A percentile compares a stretch with the other conserved stretches of the same genome.
phyloP scores from a whole-genome alignment of 805 yeast species.

The Starmera dryadoides region DNA sequence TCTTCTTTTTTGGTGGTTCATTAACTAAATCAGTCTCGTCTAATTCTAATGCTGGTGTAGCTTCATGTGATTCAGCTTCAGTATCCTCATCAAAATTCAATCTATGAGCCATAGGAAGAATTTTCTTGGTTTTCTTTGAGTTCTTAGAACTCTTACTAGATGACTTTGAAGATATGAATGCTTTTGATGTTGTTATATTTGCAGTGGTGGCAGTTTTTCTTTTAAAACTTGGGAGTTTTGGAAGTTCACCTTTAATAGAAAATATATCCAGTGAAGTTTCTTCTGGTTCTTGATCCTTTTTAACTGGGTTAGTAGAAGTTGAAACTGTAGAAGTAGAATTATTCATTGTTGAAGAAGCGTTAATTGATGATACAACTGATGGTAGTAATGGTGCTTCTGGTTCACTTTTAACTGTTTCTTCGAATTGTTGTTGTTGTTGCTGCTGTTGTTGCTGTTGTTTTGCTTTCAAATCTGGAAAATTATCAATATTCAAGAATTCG shows the following conservation, averaged over 20 bases:
- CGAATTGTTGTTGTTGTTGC: constrained; percentile 6
- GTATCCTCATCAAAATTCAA: constrained; percentile 12
- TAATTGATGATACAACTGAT: too few species aligned
- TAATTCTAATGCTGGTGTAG: constrained; percentile 7
- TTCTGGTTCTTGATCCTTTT: constrained; percentile 11
- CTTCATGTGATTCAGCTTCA: constrained; percentile 2
- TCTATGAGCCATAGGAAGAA: constrained; percentile 9
- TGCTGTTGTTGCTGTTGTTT: constrained; percentile 24
- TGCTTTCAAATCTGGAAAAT: constrained; percentile 46
- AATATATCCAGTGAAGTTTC: constrained; percentile 13
- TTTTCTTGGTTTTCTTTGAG: constrained; percentile 10
- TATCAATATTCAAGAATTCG: constrained; percentile 50
- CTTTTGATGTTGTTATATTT: too few species aligned
- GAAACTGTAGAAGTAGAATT: too few species aligned
- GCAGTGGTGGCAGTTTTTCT: constrained; percentile 16
- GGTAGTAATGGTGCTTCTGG: too few species aligned
- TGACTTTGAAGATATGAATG: too few species aligned
- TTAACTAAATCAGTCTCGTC: constrained; percentile 1
- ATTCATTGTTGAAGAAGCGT: too few species aligned
- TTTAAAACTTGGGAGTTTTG: constrained; percentile 13
- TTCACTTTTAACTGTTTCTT: too few species aligned
- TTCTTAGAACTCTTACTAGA: constrained; percentile 1
- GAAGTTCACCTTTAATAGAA: constrained; percentile 6
- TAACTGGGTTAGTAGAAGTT: too few species aligned
- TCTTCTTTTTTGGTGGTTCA: constrained; percentile 11